Evolutionary conservation across 2,329 filamentous ascomycete species (phyloP).

Genomic region (Lachnellula occidentalis): DNA sequence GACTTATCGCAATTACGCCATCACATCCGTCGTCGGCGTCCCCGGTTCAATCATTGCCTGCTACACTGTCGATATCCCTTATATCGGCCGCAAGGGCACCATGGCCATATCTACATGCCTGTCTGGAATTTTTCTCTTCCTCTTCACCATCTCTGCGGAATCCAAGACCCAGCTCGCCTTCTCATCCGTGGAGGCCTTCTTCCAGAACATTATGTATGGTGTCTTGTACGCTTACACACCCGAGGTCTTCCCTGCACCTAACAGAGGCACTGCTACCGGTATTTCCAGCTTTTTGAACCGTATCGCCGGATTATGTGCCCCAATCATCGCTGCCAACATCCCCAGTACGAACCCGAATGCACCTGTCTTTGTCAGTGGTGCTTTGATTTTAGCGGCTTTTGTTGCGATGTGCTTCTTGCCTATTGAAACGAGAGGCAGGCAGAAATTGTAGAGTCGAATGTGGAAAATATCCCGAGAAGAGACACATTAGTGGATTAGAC

Average conservation of each 20-base stretch:
- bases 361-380: slow-evolving; percentile 53
- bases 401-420: slow-evolving; percentile 55
- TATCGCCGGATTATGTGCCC: slow-evolving; percentile 60
- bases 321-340: slow-evolving; percentile 56
- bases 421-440: slow-evolving; percentile 57
- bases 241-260: slow-evolving; percentile 68
- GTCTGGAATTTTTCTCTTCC: slow-evolving; percentile 64
- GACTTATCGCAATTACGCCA: slow-evolving; percentile 76
- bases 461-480: no score
- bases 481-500: no score
- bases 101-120: slow-evolving; percentile 63
- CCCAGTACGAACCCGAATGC: slow-evolving; percentile 41
- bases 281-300: slow-evolving; percentile 68
- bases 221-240: slow-evolving; percentile 73
- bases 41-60: slow-evolving; percentile 72
- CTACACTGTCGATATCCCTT: slow-evolving; percentile 62
- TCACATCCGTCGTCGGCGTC: slow-evolving; percentile 70
- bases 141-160: slow-evolving; percentile 55
- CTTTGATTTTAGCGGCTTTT: slow-evolving; percentile 53
- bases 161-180: slow-evolving; percentile 57
- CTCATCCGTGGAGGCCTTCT: slow-evolving; percentile 63
- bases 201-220: slow-evolving; percentile 73
- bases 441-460: slow-evolving; percentile 40
- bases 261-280: slow-evolving; percentile 66
- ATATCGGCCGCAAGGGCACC: slow-evolving; percentile 65